Base-by-base conservation (phyloP, 192 early-diverging fungal species). In the Backusella macrospora region DNA sequence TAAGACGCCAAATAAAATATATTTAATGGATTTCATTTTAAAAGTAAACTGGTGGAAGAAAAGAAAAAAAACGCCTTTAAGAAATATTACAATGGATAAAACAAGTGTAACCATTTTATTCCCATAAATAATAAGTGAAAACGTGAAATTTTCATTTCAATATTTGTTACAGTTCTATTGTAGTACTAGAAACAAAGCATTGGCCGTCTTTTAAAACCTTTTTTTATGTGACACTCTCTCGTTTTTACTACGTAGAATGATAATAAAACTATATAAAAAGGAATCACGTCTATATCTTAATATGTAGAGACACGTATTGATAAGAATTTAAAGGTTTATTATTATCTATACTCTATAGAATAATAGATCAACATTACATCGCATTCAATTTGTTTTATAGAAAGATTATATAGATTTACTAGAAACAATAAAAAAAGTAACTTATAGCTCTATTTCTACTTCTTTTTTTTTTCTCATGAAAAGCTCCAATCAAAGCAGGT, bases 121-220 rank as follows among this genome's bases (percentile, higher is more conserved):
- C 18, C 52, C 4, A 59, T 26, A 46, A 59, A 59, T 12, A 59
- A 13, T 59, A 23, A 12, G 3, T 4, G 21, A 23, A 23, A 59
- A 59, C 52, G 52, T 59, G 52, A 59, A 26, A 3, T 26, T 59
- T 59, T 59, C 52, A 59, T 26, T 59, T 59, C 52, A 23, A 59
- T 59, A 59, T 59, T 59, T 23, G 26, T 26, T 26, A 12, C 5
- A 5, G 10, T 9, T 26, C 23, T 9, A 59, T 59, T 21, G 52
- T 59, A 26, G 52, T 9, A 59, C 52, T 49, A 18, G 6, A 49
- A 49, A 49, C 13, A 59, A 59, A 26, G 52, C 52, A 59, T 5
- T 59, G 52, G 52, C 52, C 52, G 52, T 26, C 21, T 59, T 59
- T 43, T 6, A 34, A 34, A 34, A 0, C 29, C 29, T 43, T 43